These are phyloP conservation scores for Castanea crenata DNA, from an alignment of 306 rosid genomes.

Conservation along the genomic window DNA sequence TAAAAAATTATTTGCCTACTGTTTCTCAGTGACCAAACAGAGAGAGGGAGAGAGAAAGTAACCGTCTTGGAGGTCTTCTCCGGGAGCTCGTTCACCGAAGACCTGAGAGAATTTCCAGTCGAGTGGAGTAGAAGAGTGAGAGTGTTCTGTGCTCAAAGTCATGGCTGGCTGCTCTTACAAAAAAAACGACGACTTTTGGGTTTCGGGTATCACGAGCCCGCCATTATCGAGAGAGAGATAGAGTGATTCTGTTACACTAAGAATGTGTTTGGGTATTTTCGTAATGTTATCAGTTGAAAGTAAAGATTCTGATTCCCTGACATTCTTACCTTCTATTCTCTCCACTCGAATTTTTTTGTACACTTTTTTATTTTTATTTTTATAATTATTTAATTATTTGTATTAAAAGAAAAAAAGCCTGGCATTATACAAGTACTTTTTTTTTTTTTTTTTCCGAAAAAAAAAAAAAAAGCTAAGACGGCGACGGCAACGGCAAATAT, in stretches of 20 bases:
- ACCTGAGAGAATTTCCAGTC: conserved; percentile 54
- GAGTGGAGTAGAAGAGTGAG: conserved; percentile 11
- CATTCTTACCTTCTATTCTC: not conserved
- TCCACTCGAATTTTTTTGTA: conserved; percentile 27
- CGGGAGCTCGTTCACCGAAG: conserved; percentile 47
- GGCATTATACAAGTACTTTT: too few relatives aligned
- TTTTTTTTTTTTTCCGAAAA: too few relatives aligned
- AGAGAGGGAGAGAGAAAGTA: conserved; percentile 4
- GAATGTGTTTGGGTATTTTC: too few relatives aligned
- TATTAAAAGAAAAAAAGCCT: too few relatives aligned
- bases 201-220: conserved; percentile 1
- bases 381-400: too few relatives aligned
- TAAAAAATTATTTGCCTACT: not conserved
- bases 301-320: not conserved
- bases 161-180: conserved; percentile 13
- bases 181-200: not conserved
- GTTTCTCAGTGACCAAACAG: not conserved
- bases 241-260: too few relatives aligned
- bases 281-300: too few relatives aligned
- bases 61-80: conserved; percentile 48
- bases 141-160: conserved; percentile 28
- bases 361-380: too few relatives aligned
- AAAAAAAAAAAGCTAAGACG: too few relatives aligned
- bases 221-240: not conserved
- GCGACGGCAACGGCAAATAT: too few relatives aligned